A percentile compares a stretch with the other conserved stretches of the same genome.
Conservation (phyloP, 352 stramenopile genomes). For the Globisporangium solare region DNA sequence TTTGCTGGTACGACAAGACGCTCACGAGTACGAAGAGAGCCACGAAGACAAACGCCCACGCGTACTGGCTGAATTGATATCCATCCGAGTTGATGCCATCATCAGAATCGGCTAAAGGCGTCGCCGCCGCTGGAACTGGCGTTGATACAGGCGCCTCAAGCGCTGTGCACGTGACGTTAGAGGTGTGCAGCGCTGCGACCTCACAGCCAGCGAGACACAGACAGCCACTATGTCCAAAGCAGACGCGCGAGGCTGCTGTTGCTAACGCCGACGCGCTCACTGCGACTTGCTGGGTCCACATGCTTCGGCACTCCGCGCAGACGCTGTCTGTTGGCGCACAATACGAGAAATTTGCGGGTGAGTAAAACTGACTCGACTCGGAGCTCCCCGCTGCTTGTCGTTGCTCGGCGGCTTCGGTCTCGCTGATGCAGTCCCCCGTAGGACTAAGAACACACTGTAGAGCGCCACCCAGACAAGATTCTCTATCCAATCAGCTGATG, state of each 20-base stretch:
- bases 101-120: background rate
- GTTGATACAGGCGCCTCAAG: background rate
- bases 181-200: background rate
- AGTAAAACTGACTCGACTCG: background rate
- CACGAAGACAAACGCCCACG: constrained; percentile 24
- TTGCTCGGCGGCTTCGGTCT: background rate
- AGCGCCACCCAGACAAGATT: background rate
- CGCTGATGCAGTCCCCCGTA: background rate
- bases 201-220: constrained; percentile 11
- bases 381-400: no score
- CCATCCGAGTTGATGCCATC: background rate
- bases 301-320: background rate
- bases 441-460: background rate
- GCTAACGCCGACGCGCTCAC: background rate
- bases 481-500: no score
- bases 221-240: constrained; percentile 4
- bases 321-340: background rate
- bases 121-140: background rate
- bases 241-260: background rate
- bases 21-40: constrained; percentile 8
- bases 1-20: constrained; percentile 6
- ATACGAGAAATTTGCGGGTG: background rate
- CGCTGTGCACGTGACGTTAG: background rate
- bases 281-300: background rate
- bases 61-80: constrained; percentile 15